Evolutionary conservation across 495 filamentous ascomycete genomes (phyloP).

Genomic region (Lepidopterella palustris): DNA sequence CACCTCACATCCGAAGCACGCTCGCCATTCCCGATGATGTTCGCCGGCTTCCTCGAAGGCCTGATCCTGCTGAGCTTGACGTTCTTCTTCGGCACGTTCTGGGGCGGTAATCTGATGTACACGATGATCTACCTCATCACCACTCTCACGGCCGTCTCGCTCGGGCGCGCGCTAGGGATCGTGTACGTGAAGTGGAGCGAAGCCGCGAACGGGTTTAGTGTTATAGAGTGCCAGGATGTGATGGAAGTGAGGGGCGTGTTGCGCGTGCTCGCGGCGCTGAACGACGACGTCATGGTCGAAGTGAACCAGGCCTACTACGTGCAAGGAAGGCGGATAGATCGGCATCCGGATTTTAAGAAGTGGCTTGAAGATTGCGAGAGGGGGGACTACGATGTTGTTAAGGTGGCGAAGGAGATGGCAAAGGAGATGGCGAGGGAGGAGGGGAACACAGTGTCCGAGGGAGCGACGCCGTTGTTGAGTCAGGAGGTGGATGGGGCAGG

Average conservation of each 20-base stretch:
- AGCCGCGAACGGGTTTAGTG: neutral
- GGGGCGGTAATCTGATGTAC: neutral
- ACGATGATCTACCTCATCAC: neutral
- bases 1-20: neutral
- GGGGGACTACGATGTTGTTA: neutral
- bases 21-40: neutral
- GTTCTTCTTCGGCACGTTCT: neutral
- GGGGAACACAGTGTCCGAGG: neutral
- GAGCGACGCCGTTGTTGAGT: neutral
- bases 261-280: neutral
- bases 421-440: neutral
- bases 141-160: neutral
- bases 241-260: neutral
- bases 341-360: neutral
- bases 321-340: neutral
- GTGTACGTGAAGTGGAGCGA: neutral
- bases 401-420: neutral
- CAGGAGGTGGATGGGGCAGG: neutral
- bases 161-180: neutral
- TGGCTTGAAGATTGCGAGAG: neutral
- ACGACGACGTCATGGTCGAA: neutral
- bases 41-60: neutral
- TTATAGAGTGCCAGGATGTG: neutral
- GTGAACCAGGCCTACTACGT: neutral
- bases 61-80: neutral